A percentile compares a stretch with the other conserved stretches of the same genome.
phyloP scores from a whole-genome alignment of 2,329 filamentous ascomycete species.

The Ophiosphaerella narmari region DNA sequence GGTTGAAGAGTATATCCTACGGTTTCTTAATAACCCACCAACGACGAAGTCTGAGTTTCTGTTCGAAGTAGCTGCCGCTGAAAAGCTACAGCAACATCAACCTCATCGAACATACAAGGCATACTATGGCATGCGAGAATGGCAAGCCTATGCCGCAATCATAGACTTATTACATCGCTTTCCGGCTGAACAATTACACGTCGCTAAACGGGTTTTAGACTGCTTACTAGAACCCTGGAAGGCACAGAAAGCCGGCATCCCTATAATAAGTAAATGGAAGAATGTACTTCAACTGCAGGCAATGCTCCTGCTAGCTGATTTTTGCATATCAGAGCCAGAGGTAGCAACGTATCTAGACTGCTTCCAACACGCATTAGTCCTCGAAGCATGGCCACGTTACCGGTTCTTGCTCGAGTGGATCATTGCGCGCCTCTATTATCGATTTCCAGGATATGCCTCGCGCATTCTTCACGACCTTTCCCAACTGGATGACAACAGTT shows the following conservation, averaged over 20 bases:
- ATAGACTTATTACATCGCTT: conserved; percentile 52
- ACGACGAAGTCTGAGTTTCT: conserved; percentile 50
- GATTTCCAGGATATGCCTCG: conserved; percentile 35
- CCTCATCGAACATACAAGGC: conserved; percentile 44
- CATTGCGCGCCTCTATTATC: conserved; percentile 50
- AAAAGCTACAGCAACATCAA: conserved; percentile 35
- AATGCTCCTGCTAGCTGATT: conserved; percentile 51
- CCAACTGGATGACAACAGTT: conserved; percentile 51
- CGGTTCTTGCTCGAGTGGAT: conserved; percentile 56
- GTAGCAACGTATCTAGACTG: conserved; percentile 41
- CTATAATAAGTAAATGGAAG: conserved; percentile 55
- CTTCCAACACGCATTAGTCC: conserved; percentile 48
- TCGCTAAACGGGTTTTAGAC: conserved; percentile 38
- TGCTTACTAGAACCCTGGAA: conserved; percentile 50
- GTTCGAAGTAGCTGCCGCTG: conserved; percentile 50
- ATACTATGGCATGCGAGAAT: conserved; percentile 52
- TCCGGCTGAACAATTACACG: conserved; percentile 24
- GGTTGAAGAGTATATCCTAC: conserved; percentile 47
- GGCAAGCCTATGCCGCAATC: conserved; percentile 51
- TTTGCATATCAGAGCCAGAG: conserved; percentile 34
- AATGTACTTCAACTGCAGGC: conserved; percentile 54
- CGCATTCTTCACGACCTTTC: conserved; percentile 45
- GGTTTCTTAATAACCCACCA: conserved; percentile 49
- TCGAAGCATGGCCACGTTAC: conserved; percentile 55
- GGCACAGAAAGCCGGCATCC: conserved; percentile 49